Conservation (phyloP, 73 alveolate species). For the Blepharisma japonicum region DNA sequence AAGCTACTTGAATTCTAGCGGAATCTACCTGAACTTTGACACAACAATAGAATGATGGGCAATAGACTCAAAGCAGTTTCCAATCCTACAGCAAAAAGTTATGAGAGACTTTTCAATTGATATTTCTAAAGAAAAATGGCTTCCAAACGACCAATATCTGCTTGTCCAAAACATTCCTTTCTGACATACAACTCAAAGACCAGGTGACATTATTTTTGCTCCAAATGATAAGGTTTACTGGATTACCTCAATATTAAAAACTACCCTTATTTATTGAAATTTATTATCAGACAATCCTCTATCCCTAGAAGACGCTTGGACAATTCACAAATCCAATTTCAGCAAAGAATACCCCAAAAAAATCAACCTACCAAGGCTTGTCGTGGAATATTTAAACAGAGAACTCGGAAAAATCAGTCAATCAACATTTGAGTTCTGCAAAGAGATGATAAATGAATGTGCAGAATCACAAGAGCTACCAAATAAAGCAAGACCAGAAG, state of each 20-base stretch:
- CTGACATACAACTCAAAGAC: background rate
- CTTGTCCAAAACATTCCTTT: background rate
- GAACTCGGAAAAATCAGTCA: background rate
- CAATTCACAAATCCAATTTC: no score
- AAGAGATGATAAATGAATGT: background rate
- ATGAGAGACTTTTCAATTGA: background rate
- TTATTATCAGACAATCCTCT: no score
- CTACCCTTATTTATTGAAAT: no score
- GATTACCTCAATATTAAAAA: background rate
- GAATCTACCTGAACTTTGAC: background rate
- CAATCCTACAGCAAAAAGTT: background rate
- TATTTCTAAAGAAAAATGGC: background rate
- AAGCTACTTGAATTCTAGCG: background rate
- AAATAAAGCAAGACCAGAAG: background rate
- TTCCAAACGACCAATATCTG: constrained; percentile 1
- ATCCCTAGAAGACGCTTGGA: no score
- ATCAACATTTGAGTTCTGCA: background rate
- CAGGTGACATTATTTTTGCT: constrained; percentile 6
- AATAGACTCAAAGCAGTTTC: background rate
- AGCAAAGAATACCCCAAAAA: background rate
- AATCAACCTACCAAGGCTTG: constrained; percentile 9
- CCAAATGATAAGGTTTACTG: background rate
- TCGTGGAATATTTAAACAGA: background rate
- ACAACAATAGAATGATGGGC: background rate
- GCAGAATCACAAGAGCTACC: background rate